Percentiles rank a stretch among this genome's conserved stretches.
These are phyloP conservation scores for Ophiocordyceps camponoti-rufipedis DNA, from an alignment of 2,329 filamentous ascomycete species.

Conservation along the genomic window DNA sequence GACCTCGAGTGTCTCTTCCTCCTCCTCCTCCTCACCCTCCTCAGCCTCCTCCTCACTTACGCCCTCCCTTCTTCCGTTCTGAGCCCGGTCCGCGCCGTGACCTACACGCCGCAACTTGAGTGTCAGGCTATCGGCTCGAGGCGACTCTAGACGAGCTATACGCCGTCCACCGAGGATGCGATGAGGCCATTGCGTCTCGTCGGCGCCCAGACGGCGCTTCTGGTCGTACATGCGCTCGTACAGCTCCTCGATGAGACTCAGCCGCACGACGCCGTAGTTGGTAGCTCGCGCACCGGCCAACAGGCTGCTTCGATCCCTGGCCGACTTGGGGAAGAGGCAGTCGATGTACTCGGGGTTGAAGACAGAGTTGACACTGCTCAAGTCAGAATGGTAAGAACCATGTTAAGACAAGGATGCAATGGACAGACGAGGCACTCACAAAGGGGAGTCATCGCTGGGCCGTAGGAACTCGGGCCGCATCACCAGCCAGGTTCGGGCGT, in stretches of 20 bases:
- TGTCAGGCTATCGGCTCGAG: conserved; percentile 29
- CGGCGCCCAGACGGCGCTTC: conserved; percentile 46
- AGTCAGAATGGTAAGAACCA: neutral
- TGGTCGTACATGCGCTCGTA: conserved; percentile 84
- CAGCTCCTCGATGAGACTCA: conserved; percentile 76
- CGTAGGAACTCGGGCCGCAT: conserved; percentile 71
- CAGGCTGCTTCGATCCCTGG: conserved; percentile 38
- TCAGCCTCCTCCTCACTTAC: conserved; percentile 23
- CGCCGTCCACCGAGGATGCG: conserved; percentile 55
- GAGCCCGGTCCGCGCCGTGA: conserved; percentile 13
- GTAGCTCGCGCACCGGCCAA: conserved; percentile 60
- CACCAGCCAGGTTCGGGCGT: conserved; percentile 57
- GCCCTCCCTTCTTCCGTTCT: neutral
- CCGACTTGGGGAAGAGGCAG: conserved; percentile 49
- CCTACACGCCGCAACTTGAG: conserved; percentile 36
- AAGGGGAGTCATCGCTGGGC: conserved; percentile 89
- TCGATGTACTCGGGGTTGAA: conserved; percentile 83
- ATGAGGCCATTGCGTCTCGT: conserved; percentile 64
- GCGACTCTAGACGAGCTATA: conserved; percentile 41
- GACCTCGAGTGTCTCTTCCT: conserved; percentile 42
- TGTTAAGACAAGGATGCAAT: neutral
- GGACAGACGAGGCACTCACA: conserved; percentile 36
- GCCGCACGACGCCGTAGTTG: conserved; percentile 86
- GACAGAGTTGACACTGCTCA: conserved; percentile 72
- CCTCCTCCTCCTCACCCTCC: conserved; percentile 24